Base-by-base conservation (phyloP, 2,329 filamentous ascomycete genomes). In the Calonectria honghensis region DNA sequence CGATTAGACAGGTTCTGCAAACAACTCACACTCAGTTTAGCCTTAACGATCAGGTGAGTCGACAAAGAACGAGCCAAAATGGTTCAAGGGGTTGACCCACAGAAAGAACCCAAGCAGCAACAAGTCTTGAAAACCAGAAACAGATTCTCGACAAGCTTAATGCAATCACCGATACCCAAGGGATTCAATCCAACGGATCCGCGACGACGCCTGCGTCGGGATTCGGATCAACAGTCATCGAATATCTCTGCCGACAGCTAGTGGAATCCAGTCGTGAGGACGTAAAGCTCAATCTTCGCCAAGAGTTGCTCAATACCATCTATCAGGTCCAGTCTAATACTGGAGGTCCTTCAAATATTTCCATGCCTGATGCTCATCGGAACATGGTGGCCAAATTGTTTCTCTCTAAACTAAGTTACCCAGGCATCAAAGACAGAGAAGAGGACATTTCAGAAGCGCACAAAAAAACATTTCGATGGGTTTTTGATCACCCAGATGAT, bases 391-490 rank as follows among this genome's bases (percentile, higher is more conserved):
- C 10, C 13, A 11, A 18, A 2, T 27, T 5, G 1, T 52, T 52
- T 31, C 13, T 52, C 11, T 27, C 50, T 16, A 24, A 11, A 14
- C 27, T 52, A 4, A 13, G 27, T 31, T 52, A 52, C 16, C n/a
- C 27, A 14, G 50, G 50, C 13, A 31, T 29, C 24, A 13, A 29
- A 52, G 50, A 52, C 14, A 27, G 50, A 6, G 13, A 52, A 31
- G 10, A 29, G 16, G 9, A 2, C 16, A 52, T 52, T 9, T 27
- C 14, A 9, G 27, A 52, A 7, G 63, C 63, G 3, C 45, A 66
- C 16, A 9, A 35, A 51, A 24, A 66, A 14, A 66, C 45, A 7
- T 66, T 66, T 29, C 63, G 31, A 16, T 66, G 63, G 63, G 29
- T 66, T 1, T 66, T 66, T 50, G 63, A 66, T 1, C 16, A 66